A percentile compares a stretch with the other conserved stretches of the same genome.
Conservation (phyloP, 2,329 filamentous ascomycete species). For the Penicillium sp. region DNA sequence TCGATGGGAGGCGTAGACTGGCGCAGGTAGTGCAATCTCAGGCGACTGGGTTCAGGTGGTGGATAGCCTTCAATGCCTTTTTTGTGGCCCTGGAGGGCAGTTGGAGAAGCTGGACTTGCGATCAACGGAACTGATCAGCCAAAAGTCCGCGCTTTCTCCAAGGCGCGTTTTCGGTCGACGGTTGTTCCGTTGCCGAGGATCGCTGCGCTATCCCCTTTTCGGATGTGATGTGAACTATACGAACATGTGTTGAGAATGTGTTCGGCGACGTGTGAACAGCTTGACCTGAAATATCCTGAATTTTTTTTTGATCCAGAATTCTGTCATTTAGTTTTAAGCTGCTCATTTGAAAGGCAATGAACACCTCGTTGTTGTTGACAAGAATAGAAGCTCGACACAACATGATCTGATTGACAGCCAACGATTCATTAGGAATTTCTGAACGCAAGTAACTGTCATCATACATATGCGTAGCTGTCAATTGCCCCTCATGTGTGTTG, state of each 20-base stretch:
- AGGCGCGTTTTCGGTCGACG: conserved; percentile 27
- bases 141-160: conserved; percentile 28
- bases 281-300: too few relatives aligned
- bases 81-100: conserved; percentile 19
- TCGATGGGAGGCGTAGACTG: not conserved
- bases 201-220: not conserved
- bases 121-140: conserved; percentile 26
- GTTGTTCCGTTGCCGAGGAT: conserved; percentile 10
- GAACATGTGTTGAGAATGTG: not conserved
- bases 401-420: too few relatives aligned
- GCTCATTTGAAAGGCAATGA: too few relatives aligned
- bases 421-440: too few relatives aligned
- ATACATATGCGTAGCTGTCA: too few relatives aligned
- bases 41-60: conserved; percentile 9
- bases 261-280: not conserved
- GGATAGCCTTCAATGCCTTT: conserved; percentile 19
- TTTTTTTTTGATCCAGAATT: too few relatives aligned
- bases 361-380: too few relatives aligned
- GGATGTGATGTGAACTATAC: not conserved
- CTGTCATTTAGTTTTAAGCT: too few relatives aligned
- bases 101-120: conserved; percentile 16
- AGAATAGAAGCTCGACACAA: too few relatives aligned
- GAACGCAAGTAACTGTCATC: too few relatives aligned
- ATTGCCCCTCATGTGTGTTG: too few relatives aligned
- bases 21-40: not conserved